Evolutionary conservation across 805 yeast species (phyloP).

Genomic region (Lachancea thermotolerans): DNA sequence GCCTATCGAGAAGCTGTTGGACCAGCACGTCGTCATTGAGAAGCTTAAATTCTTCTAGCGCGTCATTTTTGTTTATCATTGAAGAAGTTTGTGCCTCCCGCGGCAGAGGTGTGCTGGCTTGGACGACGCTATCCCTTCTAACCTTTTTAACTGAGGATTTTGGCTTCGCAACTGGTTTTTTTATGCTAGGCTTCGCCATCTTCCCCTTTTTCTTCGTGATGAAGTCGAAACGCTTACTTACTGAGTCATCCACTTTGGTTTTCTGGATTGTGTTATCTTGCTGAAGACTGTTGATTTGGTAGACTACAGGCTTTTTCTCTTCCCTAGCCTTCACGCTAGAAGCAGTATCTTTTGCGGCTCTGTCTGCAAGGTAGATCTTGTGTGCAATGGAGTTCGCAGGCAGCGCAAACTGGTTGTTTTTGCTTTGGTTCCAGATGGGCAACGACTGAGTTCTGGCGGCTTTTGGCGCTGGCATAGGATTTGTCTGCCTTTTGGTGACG

Average conservation of each 20-base stretch:
- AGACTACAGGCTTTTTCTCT: constrained; percentile 10
- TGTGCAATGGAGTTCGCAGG: constrained; percentile 30
- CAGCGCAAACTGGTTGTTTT: constrained; percentile 16
- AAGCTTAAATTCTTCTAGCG: constrained; percentile 2
- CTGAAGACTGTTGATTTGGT: constrained; percentile 23
- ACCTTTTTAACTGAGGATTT: constrained; percentile 3
- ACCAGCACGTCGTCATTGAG: neutral
- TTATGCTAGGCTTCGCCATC: constrained; percentile 6
- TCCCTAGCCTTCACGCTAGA: neutral
- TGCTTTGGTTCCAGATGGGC: constrained; percentile 32
- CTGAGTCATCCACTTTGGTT: constrained; percentile 24
- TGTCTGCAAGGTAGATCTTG: constrained; percentile 30
- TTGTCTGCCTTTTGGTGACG: constrained; percentile 30
- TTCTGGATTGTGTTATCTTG: constrained; percentile 23
- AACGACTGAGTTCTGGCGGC: constrained; percentile 41
- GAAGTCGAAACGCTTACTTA: constrained; percentile 31
- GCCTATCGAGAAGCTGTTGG: constrained; percentile 1
- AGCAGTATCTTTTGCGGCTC: constrained; percentile 20
- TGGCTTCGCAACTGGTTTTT: constrained; percentile 2
- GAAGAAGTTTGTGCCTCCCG: neutral
- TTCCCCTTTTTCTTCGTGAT: constrained; percentile 23
- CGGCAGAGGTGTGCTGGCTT: neutral
- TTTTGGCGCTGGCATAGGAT: constrained; percentile 41
- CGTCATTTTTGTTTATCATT: constrained; percentile 1
- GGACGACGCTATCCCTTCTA: constrained; percentile 5